phyloP scores from a whole-genome alignment of 768 basidiomycete genomes.

The Rhodotorula sphaerocarpa region DNA sequence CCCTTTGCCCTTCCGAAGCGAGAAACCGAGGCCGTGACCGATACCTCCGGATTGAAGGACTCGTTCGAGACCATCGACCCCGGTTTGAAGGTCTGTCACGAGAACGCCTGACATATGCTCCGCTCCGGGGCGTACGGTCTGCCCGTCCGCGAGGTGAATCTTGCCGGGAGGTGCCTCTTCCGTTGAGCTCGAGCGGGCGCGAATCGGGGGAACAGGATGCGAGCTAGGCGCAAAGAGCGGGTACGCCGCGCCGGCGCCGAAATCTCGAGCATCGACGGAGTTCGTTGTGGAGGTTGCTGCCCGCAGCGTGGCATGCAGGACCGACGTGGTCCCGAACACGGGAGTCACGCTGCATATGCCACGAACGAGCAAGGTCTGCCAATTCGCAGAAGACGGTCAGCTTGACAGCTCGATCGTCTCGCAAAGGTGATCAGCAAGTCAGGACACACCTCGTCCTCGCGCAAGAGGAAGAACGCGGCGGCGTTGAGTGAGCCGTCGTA shows the following conservation, averaged over 20 bases:
- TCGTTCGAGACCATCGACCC: conserved; percentile 29
- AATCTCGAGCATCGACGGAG: neutral
- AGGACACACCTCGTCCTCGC: conserved; percentile 19
- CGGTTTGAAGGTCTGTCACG: conserved; percentile 4
- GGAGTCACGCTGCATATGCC: conserved; percentile 60
- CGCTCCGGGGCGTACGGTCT: neutral
- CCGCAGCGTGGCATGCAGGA: conserved; percentile 52
- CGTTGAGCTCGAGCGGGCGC: conserved; percentile 10
- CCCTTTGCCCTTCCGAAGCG: conserved; percentile 32
- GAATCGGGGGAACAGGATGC: conserved; percentile 61
- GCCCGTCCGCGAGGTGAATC: too few species aligned
- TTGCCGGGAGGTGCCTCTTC: too few species aligned
- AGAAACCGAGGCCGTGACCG: conserved; percentile 22
- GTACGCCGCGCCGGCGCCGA: conserved; percentile 41
- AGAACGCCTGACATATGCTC: conserved; percentile 28
- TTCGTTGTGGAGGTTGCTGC: neutral
- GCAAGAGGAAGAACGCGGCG: conserved; percentile 39
- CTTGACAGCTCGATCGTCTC: too few species aligned
- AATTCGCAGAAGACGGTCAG: neutral
- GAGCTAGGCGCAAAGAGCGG: conserved; percentile 67
- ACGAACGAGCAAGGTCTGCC: conserved; percentile 57
- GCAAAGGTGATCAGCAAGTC: neutral
- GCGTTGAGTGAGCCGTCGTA: conserved; percentile 43
- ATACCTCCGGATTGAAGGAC: conserved; percentile 13
- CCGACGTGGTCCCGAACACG: conserved; percentile 54